Base-by-base conservation (phyloP, 2,329 filamentous ascomycete species). In the Zymoseptoria crescenta region DNA sequence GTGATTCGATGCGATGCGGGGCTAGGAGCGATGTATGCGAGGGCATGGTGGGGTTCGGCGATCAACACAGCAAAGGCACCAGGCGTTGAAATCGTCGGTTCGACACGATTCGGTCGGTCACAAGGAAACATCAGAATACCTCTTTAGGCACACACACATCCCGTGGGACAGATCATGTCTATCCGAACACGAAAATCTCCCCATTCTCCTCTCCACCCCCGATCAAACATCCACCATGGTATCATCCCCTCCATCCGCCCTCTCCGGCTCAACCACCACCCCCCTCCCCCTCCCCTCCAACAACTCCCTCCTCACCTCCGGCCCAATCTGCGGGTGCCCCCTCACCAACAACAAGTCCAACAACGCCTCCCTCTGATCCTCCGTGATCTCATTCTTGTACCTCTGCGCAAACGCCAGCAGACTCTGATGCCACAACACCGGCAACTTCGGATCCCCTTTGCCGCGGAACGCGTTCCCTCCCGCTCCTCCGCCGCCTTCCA, bases 351-450 rank as follows among this genome's bases (percentile, higher is more conserved):
- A 78, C 60, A 99, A 76, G 76, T 99, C 94, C 5, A 99, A 78
- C 55, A 99, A 76, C 0, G 91, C 89, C 76, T 99, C 93, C 67
- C 92, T 81, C 78, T 96, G 92, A 67, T 96, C 92, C 73, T 96
- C 92, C 1, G 91, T 96, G 67, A 96, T 93, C 74, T 97, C 93
- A 67, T 96, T 95, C 70, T 91, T 87, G 76, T 97, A 99, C 58
- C 93, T 82, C 76, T 96, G 89, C 27, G 94, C 91, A 76, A 99
- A 99, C 1, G 90, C 88, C 57, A 99, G 77, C 29, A 99, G 79
- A 67, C 88, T 91, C 77, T 97, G 93, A 74, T 99, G 94, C 91
- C 93, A 99, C 58, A 99, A 85, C 7, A 99, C 91, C 0, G 95
- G 94, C 64, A 97, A 74, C 71, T 71, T 72, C 66, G 80, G 74